These are phyloP conservation scores for Paratinospora sagittata DNA, from an alignment of 164 flowering plant genomes.

Conservation along the genomic window DNA sequence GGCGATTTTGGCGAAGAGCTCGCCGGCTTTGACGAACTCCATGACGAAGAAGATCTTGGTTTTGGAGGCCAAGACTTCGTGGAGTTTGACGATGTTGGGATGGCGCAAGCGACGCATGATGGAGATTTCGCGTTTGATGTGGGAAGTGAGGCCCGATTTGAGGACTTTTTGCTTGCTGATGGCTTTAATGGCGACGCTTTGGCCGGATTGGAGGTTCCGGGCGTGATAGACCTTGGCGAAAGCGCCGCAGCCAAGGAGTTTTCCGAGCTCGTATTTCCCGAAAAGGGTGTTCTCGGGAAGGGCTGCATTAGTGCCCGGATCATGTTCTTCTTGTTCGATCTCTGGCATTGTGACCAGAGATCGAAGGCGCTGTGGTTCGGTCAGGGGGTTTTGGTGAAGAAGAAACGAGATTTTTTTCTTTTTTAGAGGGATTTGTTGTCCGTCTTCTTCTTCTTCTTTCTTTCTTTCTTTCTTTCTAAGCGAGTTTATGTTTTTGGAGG, in stretches of 20 bases:
- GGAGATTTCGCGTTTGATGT: slow-evolving; percentile 53
- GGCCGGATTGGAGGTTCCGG: slow-evolving; percentile 32
- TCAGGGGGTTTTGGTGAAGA: background rate
- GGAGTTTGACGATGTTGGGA: slow-evolving; percentile 47
- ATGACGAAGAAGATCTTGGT: slow-evolving; percentile 55
- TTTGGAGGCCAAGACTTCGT: slow-evolving; percentile 58
- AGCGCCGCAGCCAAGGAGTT: slow-evolving; percentile 59
- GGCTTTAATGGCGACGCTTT: slow-evolving; percentile 57
- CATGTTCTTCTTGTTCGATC: slow-evolving; percentile 34
- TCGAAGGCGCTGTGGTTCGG: slow-evolving; percentile 6
- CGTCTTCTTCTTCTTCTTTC: too few relatives aligned
- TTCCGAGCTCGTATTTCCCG: slow-evolving; percentile 55
- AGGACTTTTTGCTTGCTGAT: slow-evolving; percentile 44
- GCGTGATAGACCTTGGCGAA: slow-evolving; percentile 70
- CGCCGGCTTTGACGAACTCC: slow-evolving; percentile 66
- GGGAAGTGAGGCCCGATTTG: slow-evolving; percentile 25
- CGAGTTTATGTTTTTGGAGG: too few relatives aligned
- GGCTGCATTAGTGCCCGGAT: background rate
- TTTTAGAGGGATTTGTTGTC: too few relatives aligned
- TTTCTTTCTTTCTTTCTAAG: too few relatives aligned
- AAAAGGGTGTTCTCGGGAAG: slow-evolving; percentile 24
- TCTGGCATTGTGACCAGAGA: slow-evolving; percentile 32
- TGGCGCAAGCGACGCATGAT: slow-evolving; percentile 47
- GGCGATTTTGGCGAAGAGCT: slow-evolving; percentile 49
- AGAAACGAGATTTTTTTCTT: too few relatives aligned